Conservation (phyloP, 75 land plant genomes). For the Cunninghamia lanceolata region DNA sequence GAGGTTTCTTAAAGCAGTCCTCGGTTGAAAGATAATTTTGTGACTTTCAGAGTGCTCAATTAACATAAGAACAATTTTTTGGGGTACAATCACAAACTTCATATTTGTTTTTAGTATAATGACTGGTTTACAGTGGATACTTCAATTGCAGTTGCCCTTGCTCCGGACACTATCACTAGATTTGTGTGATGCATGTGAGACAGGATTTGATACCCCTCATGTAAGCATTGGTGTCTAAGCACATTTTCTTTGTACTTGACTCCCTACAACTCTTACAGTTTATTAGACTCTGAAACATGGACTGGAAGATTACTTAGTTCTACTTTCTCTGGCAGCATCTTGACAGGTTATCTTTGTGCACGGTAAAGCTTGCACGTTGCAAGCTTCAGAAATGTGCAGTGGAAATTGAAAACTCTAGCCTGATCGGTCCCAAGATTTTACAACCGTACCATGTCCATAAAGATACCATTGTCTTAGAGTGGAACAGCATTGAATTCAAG, state of each 20-base stretch:
- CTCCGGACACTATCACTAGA: conserved; percentile 48
- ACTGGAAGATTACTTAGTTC: neutral
- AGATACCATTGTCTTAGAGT: conserved; percentile 35
- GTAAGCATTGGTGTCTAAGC: conserved; percentile 25
- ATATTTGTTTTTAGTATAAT: neutral
- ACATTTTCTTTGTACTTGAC: neutral
- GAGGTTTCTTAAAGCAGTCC: neutral
- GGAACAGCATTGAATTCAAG: conserved; percentile 26
- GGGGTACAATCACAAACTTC: neutral
- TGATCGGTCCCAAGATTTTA: neutral
- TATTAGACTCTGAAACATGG: neutral
- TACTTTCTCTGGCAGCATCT: conserved; percentile 16
- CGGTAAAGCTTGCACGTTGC: conserved; percentile 43
- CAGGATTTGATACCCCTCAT: conserved; percentile 38
- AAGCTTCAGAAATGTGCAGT: conserved; percentile 22
- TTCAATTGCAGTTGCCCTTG: conserved; percentile 36
- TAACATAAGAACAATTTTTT: neutral
- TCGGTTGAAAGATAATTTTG: neutral
- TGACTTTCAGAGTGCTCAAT: neutral
- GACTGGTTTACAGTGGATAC: neutral
- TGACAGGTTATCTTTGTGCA: conserved; percentile 34
- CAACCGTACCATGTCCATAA: conserved; percentile 26
- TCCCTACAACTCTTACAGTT: neutral
- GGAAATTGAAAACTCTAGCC: neutral
- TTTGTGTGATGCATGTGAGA: conserved; percentile 49